Evolutionary conservation across 2,329 filamentous ascomycete genomes (phyloP).

Genomic region (Fusarium irregulare): DNA sequence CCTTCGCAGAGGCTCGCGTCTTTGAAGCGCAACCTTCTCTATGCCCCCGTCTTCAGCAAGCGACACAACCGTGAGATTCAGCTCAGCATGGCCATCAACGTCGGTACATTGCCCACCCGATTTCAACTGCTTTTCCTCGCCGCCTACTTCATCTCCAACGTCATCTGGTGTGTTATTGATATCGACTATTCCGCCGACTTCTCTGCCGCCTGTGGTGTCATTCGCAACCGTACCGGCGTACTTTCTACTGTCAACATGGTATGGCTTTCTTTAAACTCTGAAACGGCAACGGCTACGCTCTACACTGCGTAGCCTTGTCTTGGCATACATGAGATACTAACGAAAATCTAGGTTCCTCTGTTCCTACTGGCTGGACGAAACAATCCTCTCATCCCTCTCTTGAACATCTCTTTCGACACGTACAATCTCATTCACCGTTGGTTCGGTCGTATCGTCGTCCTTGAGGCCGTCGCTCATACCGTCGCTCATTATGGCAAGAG

Average conservation of each 20-base stretch:
- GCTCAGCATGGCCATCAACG: slow-evolving; percentile 66
- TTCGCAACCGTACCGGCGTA: slow-evolving; percentile 76
- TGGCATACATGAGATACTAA: slow-evolving; percentile 5
- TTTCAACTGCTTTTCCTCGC: slow-evolving; percentile 67
- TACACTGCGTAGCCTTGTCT: neutral
- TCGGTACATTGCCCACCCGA: slow-evolving; percentile 70
- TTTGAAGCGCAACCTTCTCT: slow-evolving; percentile 80
- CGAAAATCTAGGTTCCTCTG: slow-evolving; percentile 64
- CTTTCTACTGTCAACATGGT: slow-evolving; percentile 82
- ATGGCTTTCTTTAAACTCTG: slow-evolving; percentile 14
- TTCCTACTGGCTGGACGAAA: slow-evolving; percentile 81
- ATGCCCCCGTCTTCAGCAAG: slow-evolving; percentile 70
- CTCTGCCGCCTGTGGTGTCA: slow-evolving; percentile 59
- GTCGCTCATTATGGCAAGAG: slow-evolving; percentile 66
- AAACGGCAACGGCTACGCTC: neutral
- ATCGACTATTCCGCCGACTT: slow-evolving; percentile 66
- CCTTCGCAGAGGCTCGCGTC: slow-evolving; percentile 65
- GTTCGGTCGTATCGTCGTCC: slow-evolving; percentile 79
- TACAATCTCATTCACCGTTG: slow-evolving; percentile 86
- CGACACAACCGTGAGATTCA: slow-evolving; percentile 73
- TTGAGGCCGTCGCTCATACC: slow-evolving; percentile 76
- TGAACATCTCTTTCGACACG: slow-evolving; percentile 82
- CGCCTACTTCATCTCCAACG: slow-evolving; percentile 67
- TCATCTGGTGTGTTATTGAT: slow-evolving; percentile 74
- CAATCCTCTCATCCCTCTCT: slow-evolving; percentile 78